These are phyloP conservation scores for Aspergillus arachidicola DNA, from an alignment of 2,329 filamentous ascomycete species.

Conservation along the genomic window DNA sequence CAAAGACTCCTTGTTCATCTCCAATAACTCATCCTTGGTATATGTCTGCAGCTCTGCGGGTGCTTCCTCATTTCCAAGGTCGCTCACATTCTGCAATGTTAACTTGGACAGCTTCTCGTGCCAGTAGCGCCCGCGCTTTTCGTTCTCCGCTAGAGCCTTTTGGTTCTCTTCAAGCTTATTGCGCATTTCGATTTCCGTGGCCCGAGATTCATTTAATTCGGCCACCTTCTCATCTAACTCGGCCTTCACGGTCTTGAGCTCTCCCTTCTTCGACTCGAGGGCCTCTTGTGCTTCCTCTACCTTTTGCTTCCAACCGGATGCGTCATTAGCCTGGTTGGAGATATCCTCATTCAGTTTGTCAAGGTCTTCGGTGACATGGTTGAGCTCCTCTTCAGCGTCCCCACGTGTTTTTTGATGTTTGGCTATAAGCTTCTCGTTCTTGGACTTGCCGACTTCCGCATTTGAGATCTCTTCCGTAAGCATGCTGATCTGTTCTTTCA, in stretches of 20 bases:
- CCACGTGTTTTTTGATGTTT: constrained; percentile 84
- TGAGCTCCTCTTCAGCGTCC: constrained; percentile 78
- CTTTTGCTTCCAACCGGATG: constrained; percentile 69
- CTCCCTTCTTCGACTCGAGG: constrained; percentile 76
- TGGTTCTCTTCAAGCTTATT: constrained; percentile 97
- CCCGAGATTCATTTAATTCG: constrained; percentile 85
- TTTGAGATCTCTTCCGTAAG: constrained; percentile 80
- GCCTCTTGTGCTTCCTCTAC: constrained; percentile 81
- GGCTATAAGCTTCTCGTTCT: constrained; percentile 86
- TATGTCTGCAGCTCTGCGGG: constrained; percentile 67
- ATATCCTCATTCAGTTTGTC: constrained; percentile 79
- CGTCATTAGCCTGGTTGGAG: constrained; percentile 72
- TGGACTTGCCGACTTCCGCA: constrained; percentile 84
- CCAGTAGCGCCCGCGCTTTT: constrained; percentile 83
- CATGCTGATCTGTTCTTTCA: constrained; percentile 82
- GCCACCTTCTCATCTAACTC: constrained; percentile 84
- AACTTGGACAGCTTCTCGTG: constrained; percentile 87
- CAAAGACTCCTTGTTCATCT: constrained; percentile 64
- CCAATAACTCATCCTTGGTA: constrained; percentile 69
- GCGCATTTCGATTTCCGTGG: constrained; percentile 94
- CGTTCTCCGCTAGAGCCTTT: constrained; percentile 82
- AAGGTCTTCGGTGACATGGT: constrained; percentile 70
- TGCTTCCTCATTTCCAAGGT: constrained; percentile 61
- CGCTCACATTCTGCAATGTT: constrained; percentile 75
- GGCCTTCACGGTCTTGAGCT: constrained; percentile 75